Evolutionary conservation across 2,329 filamentous ascomycete species (phyloP), one percentile per base, ranked within the genome.

Genomic region (Alternaria consortialis): DNA sequence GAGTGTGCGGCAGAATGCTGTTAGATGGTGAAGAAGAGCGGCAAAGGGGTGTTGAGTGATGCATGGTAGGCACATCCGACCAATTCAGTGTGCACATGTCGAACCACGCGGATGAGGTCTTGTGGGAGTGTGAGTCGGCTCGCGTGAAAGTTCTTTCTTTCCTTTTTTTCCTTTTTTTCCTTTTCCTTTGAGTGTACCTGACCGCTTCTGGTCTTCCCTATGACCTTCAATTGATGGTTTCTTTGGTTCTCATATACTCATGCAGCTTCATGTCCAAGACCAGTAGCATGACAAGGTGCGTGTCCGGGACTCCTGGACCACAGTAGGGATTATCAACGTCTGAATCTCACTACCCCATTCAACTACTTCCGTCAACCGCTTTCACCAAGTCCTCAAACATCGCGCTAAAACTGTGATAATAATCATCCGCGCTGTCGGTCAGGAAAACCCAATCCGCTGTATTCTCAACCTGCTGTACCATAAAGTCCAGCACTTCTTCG

Each of bases 1-100:
- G 85, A 78, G 64, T 79, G 76, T 55, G 69, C 65, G 7, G 75
- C 68, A 54, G 75, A 78, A 15, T 78, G 76, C 46, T 60, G 58
- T 23, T 60, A 60, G 43, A 50, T 2, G 43, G 11, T 3, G 13
- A 1, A 8, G 46, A 1, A 15, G 32, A 36, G 46, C 7, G 9
- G 13, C 2, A 37, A 3, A 20, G 20, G 31, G 8, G 2, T 2
- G 11, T 6, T 5, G 50, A n/a, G 25, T 20, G 15, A 29, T n/a
- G 11, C 6, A 20, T 15, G n/a, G 13, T 12, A 7, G 17, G 31
- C 13, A 9, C 12, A 3, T n/a, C 8, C n/a, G 3, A 8, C 1
- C 17, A 27, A 7, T 44, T 5, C 27, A 43, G 27, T 29, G 25
- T 43, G 15, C 40, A 39, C 17, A 31, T 15, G 25, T 40, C 25